Base-by-base conservation (phyloP, 225 moss, liverwort and hornwort species). In the Thuidium tamariscinum region DNA sequence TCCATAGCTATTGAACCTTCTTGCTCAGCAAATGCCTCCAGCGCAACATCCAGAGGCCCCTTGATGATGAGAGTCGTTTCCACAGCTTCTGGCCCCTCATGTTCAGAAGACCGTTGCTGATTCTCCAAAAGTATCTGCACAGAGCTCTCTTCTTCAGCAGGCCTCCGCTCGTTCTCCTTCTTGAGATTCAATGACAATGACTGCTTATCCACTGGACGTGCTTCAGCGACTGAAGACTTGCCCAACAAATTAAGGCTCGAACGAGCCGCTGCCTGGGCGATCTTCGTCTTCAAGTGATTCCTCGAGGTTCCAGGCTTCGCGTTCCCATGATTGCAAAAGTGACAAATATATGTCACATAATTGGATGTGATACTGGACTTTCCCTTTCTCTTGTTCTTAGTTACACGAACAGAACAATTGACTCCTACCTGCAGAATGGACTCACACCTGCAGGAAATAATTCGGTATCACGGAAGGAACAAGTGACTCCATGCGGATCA, bases 321-420 rank as follows among this genome's bases (percentile, higher is more conserved):
- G 68, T 91, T 97, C 78, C 87, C 89, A 36, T 95, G 88, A 52
- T 95, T 94, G 90, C 97, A 97, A 55, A 93, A 94, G 56, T 94
- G 94, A 84, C 96, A 97, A 60, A 88, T 16, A 55, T 97, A 89
- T 10, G 90, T 93, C 57, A 95, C 82, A 36, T 79, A 88, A 80
- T 89, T 95, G 74, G 77, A 82, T 55, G 73, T 61, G 41, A 83
- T 85, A 8, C 57, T 88, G 34, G 73, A 65, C 67, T 91, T 95
- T 36, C 87, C 65, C 74, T 88, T 93, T 37, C 90, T 93, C 88
- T 90, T 93, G 44, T 72, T 90, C 82, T 91, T 94, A 17, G 42
- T 85, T 46, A 93, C 69, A 37, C 93, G 91, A 30, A 94, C 89
- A 29, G 93, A 94, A 87, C 90, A 97, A 82, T 95, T 96, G 3